These are phyloP conservation scores for Exophiala xenobiotica DNA, from an alignment of 2,329 filamentous ascomycete species.

Conservation along the genomic window DNA sequence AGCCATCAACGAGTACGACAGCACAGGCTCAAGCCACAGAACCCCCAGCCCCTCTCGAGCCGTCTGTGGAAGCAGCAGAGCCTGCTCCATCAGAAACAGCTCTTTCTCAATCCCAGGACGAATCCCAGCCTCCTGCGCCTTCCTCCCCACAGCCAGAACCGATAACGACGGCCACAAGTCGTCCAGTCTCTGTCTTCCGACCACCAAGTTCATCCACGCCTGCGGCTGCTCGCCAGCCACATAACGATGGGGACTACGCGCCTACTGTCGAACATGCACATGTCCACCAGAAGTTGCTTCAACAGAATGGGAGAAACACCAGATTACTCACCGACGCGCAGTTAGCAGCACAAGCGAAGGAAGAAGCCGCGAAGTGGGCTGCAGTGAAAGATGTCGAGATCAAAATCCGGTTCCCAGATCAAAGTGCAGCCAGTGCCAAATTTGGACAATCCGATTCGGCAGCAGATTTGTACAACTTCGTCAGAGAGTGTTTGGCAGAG, in stretches of 20 bases:
- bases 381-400: constrained; percentile 68
- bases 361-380: constrained; percentile 64
- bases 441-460: constrained; percentile 69
- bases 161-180: constrained; percentile 31
- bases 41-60: constrained; percentile 16
- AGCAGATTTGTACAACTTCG: constrained; percentile 69
- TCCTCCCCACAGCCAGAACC: constrained; percentile 27
- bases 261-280: constrained; percentile 84
- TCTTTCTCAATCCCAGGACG: constrained; percentile 10
- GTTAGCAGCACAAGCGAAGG: constrained; percentile 66
- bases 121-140: constrained; percentile 11
- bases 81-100: constrained; percentile 14
- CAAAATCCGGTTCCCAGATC: constrained; percentile 85
- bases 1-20: too few relatives aligned
- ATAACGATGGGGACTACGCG: constrained; percentile 73
- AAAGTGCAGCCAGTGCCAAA: constrained; percentile 71
- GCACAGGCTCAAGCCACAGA: constrained; percentile 10
- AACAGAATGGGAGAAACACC: constrained; percentile 73
- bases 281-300: constrained; percentile 72
- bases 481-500: constrained; percentile 66
- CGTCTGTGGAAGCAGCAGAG: constrained; percentile 18
- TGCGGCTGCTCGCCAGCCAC: constrained; percentile 65
- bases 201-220: constrained; percentile 72
- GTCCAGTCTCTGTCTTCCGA: constrained; percentile 70
- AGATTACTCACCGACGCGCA: constrained; percentile 82